Evolutionary conservation across 805 yeast genomes (phyloP).

Genomic region (Saccharomycopsis babjevae): DNA sequence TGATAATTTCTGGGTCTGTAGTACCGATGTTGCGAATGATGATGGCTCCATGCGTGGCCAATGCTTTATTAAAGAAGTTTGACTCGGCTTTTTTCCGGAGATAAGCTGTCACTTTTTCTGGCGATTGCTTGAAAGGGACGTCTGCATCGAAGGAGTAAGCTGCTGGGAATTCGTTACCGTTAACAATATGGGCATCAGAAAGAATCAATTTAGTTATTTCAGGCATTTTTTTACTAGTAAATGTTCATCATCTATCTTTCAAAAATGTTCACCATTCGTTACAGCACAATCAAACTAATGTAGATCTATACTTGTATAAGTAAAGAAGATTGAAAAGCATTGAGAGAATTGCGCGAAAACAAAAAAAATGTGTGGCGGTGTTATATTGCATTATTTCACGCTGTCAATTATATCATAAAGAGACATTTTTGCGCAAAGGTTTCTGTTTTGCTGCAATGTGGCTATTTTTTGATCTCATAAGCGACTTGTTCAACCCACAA

Average conservation of each 20-base stretch:
- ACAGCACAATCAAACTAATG: neutral
- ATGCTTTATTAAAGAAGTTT: constrained; percentile 22
- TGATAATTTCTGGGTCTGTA: constrained; percentile 21
- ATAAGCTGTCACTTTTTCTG: constrained; percentile 8
- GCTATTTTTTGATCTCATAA: no score
- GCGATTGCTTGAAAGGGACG: neutral
- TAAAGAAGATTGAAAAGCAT: neutral
- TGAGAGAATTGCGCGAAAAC: neutral
- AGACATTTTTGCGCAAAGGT: no score
- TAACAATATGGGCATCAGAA: constrained; percentile 21
- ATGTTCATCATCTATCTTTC: no score
- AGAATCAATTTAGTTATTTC: constrained; percentile 15
- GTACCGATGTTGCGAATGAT: constrained; percentile 22
- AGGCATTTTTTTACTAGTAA: neutral
- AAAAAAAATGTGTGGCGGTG: neutral
- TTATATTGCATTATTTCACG: neutral
- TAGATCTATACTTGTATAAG: neutral
- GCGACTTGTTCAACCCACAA: no score
- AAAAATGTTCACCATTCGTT: no score
- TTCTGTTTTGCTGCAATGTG: no score
- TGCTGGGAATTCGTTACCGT: constrained; percentile 21
- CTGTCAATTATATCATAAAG: no score
- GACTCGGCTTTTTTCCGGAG: constrained; percentile 18
- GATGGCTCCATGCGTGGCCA: constrained; percentile 26
- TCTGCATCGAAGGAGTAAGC: constrained; percentile 2